These are phyloP conservation scores for Ramalina peruviana DNA, from an alignment of 495 filamentous ascomycete species.

Conservation along the genomic window DNA sequence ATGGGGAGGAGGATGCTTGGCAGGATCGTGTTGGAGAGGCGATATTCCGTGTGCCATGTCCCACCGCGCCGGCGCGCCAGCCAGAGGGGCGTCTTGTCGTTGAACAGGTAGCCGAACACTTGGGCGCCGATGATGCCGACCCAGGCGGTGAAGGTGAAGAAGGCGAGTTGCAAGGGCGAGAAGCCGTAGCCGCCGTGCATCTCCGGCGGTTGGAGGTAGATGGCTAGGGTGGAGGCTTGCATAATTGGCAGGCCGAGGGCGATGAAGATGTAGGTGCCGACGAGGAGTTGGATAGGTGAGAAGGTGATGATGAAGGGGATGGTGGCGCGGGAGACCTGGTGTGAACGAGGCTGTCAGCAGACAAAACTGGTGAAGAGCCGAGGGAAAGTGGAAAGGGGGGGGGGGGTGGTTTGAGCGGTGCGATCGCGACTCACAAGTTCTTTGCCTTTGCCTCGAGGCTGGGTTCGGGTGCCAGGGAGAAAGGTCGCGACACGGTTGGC, in stretches of 20 bases:
- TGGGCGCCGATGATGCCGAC: conserved; percentile 23
- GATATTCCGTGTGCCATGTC: conserved; percentile 32
- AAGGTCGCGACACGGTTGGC: conserved; percentile 4
- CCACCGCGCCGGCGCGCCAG: conserved; percentile 21
- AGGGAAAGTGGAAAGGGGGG: no score
- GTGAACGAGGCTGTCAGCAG: no score
- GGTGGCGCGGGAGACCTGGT: no score
- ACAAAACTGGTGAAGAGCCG: no score
- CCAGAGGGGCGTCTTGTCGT: conserved; percentile 28
- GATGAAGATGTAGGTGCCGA: conserved; percentile 30
- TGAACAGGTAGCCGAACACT: conserved; percentile 26
- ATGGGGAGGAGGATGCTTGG: conserved; percentile 24
- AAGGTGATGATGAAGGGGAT: conserved; percentile 22
- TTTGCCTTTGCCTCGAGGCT: no score
- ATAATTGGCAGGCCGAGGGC: conserved; percentile 33
- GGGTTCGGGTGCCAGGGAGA: background rate
- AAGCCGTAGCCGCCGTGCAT: conserved; percentile 36
- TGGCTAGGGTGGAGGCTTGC: conserved; percentile 21
- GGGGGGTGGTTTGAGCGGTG: no score
- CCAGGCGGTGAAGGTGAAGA: conserved; percentile 21
- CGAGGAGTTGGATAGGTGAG: conserved; percentile 29
- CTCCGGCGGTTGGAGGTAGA: conserved; percentile 30
- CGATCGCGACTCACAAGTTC: no score
- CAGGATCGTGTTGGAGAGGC: conserved; percentile 23
- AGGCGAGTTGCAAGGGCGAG: conserved; percentile 29